These are phyloP conservation scores for Hemisphaericaspora xylofermentans DNA, from an alignment of 1,139 yeast species.

Conservation along the genomic window DNA sequence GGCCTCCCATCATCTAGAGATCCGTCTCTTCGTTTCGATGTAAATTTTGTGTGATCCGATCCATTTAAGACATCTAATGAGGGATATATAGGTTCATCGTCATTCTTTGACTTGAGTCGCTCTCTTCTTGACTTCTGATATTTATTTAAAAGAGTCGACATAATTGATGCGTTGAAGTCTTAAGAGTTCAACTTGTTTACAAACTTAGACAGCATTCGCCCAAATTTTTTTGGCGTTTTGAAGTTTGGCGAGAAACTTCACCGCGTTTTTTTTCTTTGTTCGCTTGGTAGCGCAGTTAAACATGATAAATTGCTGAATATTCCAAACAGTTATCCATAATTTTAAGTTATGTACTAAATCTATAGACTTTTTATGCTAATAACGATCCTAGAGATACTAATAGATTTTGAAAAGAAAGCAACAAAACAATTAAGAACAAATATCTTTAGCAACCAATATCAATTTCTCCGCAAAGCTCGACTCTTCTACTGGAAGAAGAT, in stretches of 20 bases:
- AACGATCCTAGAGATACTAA: too few relatives aligned
- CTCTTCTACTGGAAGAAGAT: slow-evolving; percentile 52
- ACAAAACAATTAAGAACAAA: not conserved
- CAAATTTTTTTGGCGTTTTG: not conserved
- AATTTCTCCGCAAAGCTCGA: slow-evolving; percentile 49
- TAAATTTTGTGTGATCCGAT: not conserved
- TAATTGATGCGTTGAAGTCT: not conserved
- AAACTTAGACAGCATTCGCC: not conserved
- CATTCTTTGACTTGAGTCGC: not conserved
- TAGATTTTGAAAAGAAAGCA: not conserved
- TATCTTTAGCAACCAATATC: slow-evolving; percentile 34
- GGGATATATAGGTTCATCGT: not conserved
- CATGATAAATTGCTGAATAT: too few relatives aligned
- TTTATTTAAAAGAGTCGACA: slow-evolving; percentile 4
- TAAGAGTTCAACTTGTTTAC: not conserved
- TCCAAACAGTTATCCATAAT: too few relatives aligned
- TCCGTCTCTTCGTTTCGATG: not conserved
- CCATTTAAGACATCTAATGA: slow-evolving; percentile 1
- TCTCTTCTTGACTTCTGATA: slow-evolving; percentile 3
- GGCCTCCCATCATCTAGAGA: not conserved
- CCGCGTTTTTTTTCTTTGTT: not conserved
- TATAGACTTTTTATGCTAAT: not conserved
- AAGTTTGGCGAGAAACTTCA: too few relatives aligned
- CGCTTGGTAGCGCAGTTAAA: too few relatives aligned
- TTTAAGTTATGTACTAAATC: too few relatives aligned